phyloP scores from a whole-genome alignment of 2,329 filamentous ascomycete genomes.

The Nothophaeocryptopus gaeumannii region DNA sequence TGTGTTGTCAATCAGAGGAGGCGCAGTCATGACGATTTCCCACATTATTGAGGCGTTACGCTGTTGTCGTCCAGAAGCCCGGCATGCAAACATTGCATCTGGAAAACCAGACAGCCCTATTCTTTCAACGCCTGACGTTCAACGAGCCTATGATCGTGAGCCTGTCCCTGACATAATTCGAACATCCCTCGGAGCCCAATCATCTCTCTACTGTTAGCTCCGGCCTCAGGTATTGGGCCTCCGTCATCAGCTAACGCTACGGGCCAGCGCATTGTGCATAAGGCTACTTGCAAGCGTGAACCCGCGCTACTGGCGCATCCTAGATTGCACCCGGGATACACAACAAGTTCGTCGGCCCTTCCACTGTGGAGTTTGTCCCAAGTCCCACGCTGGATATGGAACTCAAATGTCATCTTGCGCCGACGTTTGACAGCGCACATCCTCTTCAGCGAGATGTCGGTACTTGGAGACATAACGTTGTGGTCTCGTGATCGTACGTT shows the following conservation, averaged over 20 bases:
- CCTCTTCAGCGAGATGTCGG: constrained; percentile 3
- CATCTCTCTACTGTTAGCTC: constrained; percentile 11
- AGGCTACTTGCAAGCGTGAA: constrained; percentile 15
- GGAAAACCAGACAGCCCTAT: background rate
- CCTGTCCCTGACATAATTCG: constrained; percentile 22
- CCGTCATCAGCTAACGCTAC: constrained; percentile 19
- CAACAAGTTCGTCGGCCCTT: too few relatives aligned
- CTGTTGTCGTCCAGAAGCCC: background rate
- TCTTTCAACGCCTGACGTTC: constrained; percentile 18
- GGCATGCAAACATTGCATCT: background rate
- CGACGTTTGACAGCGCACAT: constrained; percentile 20
- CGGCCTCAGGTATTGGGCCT: constrained; percentile 22
- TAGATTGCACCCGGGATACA: constrained; percentile 1
- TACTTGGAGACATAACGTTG: constrained; percentile 18
- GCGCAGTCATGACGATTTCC: constrained; percentile 9
- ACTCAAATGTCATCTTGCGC: constrained; percentile 18
- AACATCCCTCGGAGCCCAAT: constrained; percentile 19
- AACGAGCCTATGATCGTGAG: constrained; percentile 18
- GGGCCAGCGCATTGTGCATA: constrained; percentile 26
- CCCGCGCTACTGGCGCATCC: constrained; percentile 15
- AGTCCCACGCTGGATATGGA: too few relatives aligned
- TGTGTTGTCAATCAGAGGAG: constrained; percentile 15
- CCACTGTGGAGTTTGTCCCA: too few relatives aligned
- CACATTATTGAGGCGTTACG: background rate
- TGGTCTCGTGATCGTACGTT: constrained; percentile 16